These are phyloP conservation scores for Rhizopus stolonifer DNA, from an alignment of 371 early-diverging fungal species.

Conservation along the genomic window DNA sequence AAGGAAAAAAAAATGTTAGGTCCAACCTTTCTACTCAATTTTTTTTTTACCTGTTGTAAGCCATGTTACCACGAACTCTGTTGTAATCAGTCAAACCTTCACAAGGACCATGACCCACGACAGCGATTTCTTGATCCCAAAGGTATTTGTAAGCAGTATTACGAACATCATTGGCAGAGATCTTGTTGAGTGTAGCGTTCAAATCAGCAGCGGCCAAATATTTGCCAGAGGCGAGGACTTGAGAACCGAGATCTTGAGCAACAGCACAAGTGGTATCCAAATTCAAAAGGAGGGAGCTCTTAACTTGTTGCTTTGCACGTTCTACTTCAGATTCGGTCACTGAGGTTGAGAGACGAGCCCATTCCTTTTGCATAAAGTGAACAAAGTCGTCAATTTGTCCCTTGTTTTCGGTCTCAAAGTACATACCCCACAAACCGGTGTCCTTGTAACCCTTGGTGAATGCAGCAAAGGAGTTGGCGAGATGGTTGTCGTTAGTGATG, in stretches of 20 bases:
- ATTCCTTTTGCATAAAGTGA: slow-evolving; percentile 87
- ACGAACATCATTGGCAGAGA: slow-evolving; percentile 73
- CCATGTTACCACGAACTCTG: slow-evolving; percentile 80
- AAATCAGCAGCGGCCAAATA: slow-evolving; percentile 69
- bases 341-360: slow-evolving; percentile 83
- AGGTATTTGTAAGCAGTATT: slow-evolving; percentile 80
- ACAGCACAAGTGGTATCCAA: slow-evolving; percentile 93
- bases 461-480: slow-evolving; percentile 96
- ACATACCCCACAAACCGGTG: slow-evolving; percentile 97
- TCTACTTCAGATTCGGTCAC: slow-evolving; percentile 93
- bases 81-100: slow-evolving; percentile 87
- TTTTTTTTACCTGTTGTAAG: slow-evolving; percentile 66
- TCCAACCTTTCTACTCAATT: too few relatives aligned
- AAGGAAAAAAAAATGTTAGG: too few relatives aligned
- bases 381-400: slow-evolving; percentile 83
- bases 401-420: slow-evolving; percentile 84
- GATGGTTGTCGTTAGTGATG: slow-evolving; percentile 77
- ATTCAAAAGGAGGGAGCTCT: slow-evolving; percentile 86
- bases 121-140: slow-evolving; percentile 87
- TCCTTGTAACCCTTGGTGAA: slow-evolving; percentile 98
- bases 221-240: slow-evolving; percentile 88
- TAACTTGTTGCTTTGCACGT: slow-evolving; percentile 97
- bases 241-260: slow-evolving; percentile 97
- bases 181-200: slow-evolving; percentile 35
- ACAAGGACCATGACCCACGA: slow-evolving; percentile 88